Evolutionary conservation across 2,329 filamentous ascomycete genomes (phyloP), one percentile per base, ranked within the genome.

Genomic region (Alternaria longipes): DNA sequence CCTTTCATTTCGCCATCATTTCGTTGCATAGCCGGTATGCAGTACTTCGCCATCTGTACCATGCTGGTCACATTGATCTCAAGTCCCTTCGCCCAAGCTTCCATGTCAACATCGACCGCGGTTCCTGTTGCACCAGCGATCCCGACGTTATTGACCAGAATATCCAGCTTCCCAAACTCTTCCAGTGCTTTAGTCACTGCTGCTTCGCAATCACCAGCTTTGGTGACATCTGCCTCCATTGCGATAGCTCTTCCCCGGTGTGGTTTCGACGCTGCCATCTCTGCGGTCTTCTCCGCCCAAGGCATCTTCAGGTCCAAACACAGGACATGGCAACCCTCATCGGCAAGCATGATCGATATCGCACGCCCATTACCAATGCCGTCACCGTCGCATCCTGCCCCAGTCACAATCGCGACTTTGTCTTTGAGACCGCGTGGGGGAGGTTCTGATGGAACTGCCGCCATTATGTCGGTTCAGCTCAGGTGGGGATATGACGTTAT

Each of bases 111-210:
- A 0, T 87, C 84, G 2, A 86, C 80, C 0, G 88, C 87, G 2
- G 85, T 89, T 0, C 89, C 89, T 1, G 77, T 57, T 0, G 87
- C 83, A 0, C 89, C 89, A 4, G 82, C 81, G 20, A 90, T 79
- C 0, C 89, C 89, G 2, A 91, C 89, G 57, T 87, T 87, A 69
- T 90, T 90, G 36, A 90, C 79, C 1, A 91, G 77, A 42, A 90
- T 87, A 67, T 90, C 87, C 2, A 91, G 64, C 2, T 85, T 79
- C 0, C 86, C 87, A 64, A 85, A 90, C 1, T 74, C 67, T 2
- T 79, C 60, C 1, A 87, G 14, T 0, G 87, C 82, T 0, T 72
- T 57, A 0, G 80, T 55, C 62, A 82, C 78, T 30, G 74, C 72
- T 16, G 60, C 61, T 51, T 84, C 76, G 68, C 87, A 90, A 55